A percentile compares a stretch with the other conserved stretches of the same genome.
phyloP scores from a whole-genome alignment of 306 rosid genomes.

The Dryas octopetala region DNA sequence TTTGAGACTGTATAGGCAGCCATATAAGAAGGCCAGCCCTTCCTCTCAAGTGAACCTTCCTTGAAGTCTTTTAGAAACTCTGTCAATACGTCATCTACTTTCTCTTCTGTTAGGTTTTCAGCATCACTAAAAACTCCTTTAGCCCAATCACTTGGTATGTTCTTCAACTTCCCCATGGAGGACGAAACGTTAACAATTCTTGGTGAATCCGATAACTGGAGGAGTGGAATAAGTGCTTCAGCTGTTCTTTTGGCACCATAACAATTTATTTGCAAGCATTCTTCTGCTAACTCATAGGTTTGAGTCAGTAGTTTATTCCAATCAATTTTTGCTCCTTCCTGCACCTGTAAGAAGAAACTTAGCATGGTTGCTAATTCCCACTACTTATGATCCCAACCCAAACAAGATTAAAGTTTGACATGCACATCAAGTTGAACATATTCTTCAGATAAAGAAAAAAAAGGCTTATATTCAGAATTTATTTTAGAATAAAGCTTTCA shows the following conservation, averaged over 20 bases:
- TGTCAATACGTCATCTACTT: slow-evolving; percentile 38
- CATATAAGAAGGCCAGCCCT: slow-evolving; percentile 39
- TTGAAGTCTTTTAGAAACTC: slow-evolving; percentile 39
- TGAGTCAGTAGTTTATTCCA: slow-evolving; percentile 28
- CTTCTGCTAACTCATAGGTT: slow-evolving; percentile 37
- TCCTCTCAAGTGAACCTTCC: slow-evolving; percentile 42
- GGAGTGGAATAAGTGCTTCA: slow-evolving; percentile 50
- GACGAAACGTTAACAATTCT: slow-evolving; percentile 57
- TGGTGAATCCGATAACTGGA: slow-evolving; percentile 55
- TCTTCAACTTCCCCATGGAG: slow-evolving; percentile 32
- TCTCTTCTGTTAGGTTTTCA: slow-evolving; percentile 48
- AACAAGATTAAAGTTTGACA: not conserved
- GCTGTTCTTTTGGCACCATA: slow-evolving; percentile 45
- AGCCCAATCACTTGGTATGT: slow-evolving; percentile 37
- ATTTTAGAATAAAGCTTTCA: not conserved
- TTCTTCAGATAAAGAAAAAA: not conserved
- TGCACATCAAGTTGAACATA: too few relatives aligned
- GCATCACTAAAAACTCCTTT: slow-evolving; percentile 39
- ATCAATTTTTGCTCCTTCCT: slow-evolving; percentile 21
- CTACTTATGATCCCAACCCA: not conserved
- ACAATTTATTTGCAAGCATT: slow-evolving; percentile 49
- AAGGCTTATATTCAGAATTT: not conserved
- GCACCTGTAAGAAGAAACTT: not conserved
- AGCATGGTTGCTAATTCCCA: too few relatives aligned
- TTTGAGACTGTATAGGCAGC: slow-evolving; percentile 45